Evolutionary conservation across 2,329 filamentous ascomycete genomes (phyloP).

Genomic region (Pseudopyricularia javanii): DNA sequence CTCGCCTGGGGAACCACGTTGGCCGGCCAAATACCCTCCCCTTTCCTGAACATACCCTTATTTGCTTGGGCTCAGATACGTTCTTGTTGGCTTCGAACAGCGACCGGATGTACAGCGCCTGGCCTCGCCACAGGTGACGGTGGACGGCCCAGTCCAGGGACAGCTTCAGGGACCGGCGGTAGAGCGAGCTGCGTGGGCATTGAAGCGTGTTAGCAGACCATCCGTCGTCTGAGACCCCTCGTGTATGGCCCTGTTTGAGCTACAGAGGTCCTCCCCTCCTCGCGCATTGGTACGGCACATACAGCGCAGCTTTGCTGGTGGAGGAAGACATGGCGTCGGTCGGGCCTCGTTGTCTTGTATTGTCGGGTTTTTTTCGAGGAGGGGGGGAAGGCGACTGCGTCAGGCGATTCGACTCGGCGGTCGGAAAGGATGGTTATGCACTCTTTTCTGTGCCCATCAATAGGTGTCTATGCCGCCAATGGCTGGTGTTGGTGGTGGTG

Average conservation of each 20-base stretch:
- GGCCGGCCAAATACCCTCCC: no score
- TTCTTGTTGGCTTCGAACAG: constrained; percentile 90
- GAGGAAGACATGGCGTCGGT: constrained; percentile 10
- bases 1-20: constrained; percentile 6
- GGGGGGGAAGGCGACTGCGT: no score
- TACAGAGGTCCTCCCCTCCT: neutral
- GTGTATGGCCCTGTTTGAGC: no score
- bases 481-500: neutral
- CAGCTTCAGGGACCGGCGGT: constrained; percentile 85
- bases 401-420: neutral
- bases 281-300: constrained; percentile 14
- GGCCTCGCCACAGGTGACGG: constrained; percentile 84
- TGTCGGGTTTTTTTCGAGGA: neutral
- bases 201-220: constrained; percentile 1
- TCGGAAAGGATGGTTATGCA: no score
- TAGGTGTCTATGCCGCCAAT: neutral
- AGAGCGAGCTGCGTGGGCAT: constrained; percentile 52
- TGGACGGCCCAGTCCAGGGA: constrained; percentile 93
- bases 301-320: constrained; percentile 38
- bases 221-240: neutral
- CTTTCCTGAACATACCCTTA: neutral
- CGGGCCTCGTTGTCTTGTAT: neutral
- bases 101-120: constrained; percentile 89
- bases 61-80: constrained; percentile 68
- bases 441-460: neutral